Evolutionary conservation across 139 green algal species (phyloP).

Genomic region (Nannochloris sp.): DNA sequence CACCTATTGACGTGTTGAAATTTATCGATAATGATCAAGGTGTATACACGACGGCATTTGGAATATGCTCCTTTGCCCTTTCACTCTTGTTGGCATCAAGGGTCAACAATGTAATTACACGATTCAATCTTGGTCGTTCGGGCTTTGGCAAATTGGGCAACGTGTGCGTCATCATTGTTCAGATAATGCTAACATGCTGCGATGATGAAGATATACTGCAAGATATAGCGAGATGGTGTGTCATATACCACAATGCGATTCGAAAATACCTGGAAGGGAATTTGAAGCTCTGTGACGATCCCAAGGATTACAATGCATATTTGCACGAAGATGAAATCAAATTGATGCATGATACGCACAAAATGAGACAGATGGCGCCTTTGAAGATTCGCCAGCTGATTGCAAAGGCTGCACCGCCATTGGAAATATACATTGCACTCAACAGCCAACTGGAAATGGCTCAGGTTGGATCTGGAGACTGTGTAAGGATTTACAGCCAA

Average conservation of each 20-base stretch:
- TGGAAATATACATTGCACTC: slow-evolving; percentile 1
- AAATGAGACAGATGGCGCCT: neutral
- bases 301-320: slow-evolving; percentile 2
- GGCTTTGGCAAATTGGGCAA: neutral
- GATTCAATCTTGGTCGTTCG: neutral
- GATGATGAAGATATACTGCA: neutral
- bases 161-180: neutral
- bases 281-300: slow-evolving; percentile 2
- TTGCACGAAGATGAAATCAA: slow-evolving; percentile 1
- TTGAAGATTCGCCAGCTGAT: slow-evolving; percentile 1
- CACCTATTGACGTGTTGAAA: neutral
- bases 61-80: neutral
- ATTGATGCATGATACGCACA: neutral
- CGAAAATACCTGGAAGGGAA: slow-evolving; percentile 1
- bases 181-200: neutral
- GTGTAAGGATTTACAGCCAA: neutral
- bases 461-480: neutral
- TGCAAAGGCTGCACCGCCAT: neutral
- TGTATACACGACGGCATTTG: neutral
- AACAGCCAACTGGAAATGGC: slow-evolving; percentile 2
- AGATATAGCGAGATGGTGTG: slow-evolving; percentile 1
- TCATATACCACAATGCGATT: slow-evolving; percentile 3
- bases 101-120: neutral
- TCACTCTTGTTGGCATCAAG: neutral
- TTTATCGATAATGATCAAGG: slow-evolving; percentile 1